Evolutionary conservation across 371 early-diverging fungal genomes (phyloP), one percentile per base, ranked within the genome.

Genomic region (Actinomortierella ambigua): DNA sequence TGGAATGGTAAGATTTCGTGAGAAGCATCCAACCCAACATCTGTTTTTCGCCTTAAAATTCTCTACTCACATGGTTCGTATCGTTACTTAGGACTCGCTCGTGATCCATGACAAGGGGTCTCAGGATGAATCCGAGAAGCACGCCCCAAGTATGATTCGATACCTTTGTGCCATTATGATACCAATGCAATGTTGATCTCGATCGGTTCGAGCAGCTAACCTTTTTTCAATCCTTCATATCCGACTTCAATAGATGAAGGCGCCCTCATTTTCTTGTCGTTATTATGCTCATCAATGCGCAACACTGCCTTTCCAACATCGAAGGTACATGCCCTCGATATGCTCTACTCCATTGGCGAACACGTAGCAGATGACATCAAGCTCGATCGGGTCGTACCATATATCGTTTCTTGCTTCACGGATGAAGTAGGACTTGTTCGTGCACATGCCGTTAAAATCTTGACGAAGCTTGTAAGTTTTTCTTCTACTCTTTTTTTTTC

Each of bases 381-480:
- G 43, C 71, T 96, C 23, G 95, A 98, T 68, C 82, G 94, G 20
- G 59, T 93, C 3, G 81, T 96, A 3, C 97, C 98, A 23, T 94
- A 93, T 71, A 51, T 95, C 22, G 85, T 95, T 18, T 77, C 82
- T 2, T 76, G 96, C 3, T 63, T 93, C 0, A 69, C 68, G 0
- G 96, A 96, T 66, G 84, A 89, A 22, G 78, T 82, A 24, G 83
- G 89, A 11, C 65, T 86, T 3, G 94, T 97, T 15, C 85, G 93
- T 14, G 88, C 86, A 0, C 89, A 80, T 69, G 86, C 96, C 0
- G 71, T 97, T 44, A 85, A 87, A 48, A 87, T 83, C 0, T 64
- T 95, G 17, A 89, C 92, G 1, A 88, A 93, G 65, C 75, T 95
- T 77, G 91, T 93, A 77, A 55, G 82, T 68, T n/a, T 42, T 48